Evolutionary conservation across 371 early-diverging fungal genomes (phyloP).

Genomic region (Mortierella sp.): DNA sequence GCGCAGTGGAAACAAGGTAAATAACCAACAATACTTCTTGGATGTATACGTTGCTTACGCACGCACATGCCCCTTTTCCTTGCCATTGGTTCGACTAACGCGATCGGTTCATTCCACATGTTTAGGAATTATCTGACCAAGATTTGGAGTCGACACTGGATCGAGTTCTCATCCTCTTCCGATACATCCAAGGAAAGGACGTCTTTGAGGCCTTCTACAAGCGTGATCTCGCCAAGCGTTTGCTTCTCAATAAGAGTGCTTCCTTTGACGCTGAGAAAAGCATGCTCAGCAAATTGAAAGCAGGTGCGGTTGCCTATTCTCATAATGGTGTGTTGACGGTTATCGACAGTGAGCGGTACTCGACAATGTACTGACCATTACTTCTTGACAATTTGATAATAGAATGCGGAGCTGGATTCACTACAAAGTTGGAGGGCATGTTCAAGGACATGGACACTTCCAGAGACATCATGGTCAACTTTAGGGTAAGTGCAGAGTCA

Average conservation of each 20-base stretch:
- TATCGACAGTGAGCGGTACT: neutral
- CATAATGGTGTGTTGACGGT: neutral
- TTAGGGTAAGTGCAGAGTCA: constrained; percentile 62
- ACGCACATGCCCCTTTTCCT: neutral
- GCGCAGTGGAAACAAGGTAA: constrained; percentile 64
- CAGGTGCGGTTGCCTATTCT: constrained; percentile 59
- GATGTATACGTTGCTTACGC: neutral
- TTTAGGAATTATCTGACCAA: constrained; percentile 66
- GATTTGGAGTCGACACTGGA: constrained; percentile 79
- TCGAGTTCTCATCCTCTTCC: constrained; percentile 83
- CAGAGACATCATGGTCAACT: constrained; percentile 70
- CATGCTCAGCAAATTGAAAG: constrained; percentile 86
- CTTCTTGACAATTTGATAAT: neutral
- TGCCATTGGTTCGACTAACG: constrained; percentile 58
- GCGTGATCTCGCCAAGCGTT: constrained; percentile 88
- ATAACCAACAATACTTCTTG: neutral
- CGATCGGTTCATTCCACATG: neutral
- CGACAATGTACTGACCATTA: constrained; percentile 2
- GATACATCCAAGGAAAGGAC: constrained; percentile 93
- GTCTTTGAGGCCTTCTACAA: constrained; percentile 97
- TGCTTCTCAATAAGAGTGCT: constrained; percentile 82
- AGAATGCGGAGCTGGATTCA: constrained; percentile 93
- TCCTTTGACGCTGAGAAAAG: constrained; percentile 87
- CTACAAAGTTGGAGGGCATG: constrained; percentile 94
- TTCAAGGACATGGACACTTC: constrained; percentile 91